Evolutionary conservation across 345 rosid species (phyloP).

Genomic region (Acer saccharum): DNA sequence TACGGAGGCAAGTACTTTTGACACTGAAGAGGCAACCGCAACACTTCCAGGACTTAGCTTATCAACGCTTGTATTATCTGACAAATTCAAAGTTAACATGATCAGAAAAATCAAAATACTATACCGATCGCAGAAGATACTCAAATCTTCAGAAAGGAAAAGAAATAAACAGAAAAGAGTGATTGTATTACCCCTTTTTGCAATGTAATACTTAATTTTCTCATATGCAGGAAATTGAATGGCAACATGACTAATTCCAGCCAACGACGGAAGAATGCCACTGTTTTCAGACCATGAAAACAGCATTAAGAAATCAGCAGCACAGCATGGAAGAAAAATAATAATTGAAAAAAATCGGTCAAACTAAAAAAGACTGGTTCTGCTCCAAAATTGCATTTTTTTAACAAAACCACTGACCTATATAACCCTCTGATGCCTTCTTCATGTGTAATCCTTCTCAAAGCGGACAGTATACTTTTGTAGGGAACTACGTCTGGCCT

Average conservation of each 20-base stretch:
- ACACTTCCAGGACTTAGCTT: slow-evolving; percentile 60
- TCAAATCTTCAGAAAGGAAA: slow-evolving; percentile 10
- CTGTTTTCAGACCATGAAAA: slow-evolving; percentile 53
- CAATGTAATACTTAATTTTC: slow-evolving; percentile 80
- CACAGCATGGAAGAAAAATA: background rate
- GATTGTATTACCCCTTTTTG: slow-evolving; percentile 54
- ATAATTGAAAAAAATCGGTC: background rate
- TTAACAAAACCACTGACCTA: slow-evolving; percentile 50
- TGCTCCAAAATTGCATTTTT: background rate
- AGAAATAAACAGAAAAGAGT: background rate
- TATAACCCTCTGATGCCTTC: slow-evolving; percentile 92
- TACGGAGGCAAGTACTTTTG: slow-evolving; percentile 84
- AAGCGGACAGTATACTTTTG: slow-evolving; percentile 70
- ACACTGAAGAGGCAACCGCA: slow-evolving; percentile 76
- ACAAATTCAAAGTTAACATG: slow-evolving; percentile 24
- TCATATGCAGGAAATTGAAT: slow-evolving; percentile 96
- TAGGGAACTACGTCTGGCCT: slow-evolving; percentile 80
- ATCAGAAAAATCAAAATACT: slow-evolving; percentile 28
- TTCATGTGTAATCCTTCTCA: slow-evolving; percentile 72
- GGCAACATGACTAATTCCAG: slow-evolving; percentile 92
- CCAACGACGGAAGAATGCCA: slow-evolving; percentile 90
- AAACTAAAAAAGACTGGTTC: background rate
- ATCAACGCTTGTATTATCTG: slow-evolving; percentile 67
- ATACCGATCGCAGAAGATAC: background rate
- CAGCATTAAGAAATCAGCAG: slow-evolving; percentile 3